These are phyloP conservation scores for Pyronema omphalodes DNA, from an alignment of 495 filamentous ascomycete genomes.

Conservation along the genomic window DNA sequence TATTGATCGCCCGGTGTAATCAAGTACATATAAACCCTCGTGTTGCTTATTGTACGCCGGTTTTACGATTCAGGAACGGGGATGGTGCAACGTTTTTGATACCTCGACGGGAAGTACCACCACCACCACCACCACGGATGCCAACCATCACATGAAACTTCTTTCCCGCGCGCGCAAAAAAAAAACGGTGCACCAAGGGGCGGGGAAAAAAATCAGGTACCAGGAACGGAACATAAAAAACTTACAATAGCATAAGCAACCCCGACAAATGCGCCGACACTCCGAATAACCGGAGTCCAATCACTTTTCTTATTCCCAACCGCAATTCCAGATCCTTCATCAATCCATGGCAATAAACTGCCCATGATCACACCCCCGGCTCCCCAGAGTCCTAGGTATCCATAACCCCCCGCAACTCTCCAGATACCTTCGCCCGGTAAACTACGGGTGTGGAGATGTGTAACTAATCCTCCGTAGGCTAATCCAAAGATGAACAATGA, in stretches of 20 bases:
- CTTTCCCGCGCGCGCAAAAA: no score
- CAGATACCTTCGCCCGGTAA: slow-evolving; percentile 31
- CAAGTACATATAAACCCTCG: no score
- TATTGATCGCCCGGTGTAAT: no score
- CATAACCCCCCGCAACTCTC: slow-evolving; percentile 34
- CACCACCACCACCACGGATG: no score
- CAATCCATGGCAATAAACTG: slow-evolving; percentile 66
- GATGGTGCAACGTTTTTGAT: no score
- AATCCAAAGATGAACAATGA: slow-evolving; percentile 68
- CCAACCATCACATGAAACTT: no score
- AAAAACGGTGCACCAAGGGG: no score
- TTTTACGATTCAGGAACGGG: no score
- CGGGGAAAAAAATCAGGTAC: neutral
- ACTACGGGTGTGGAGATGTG: slow-evolving; percentile 58
- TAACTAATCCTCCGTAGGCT: slow-evolving; percentile 67
- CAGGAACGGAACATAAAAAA: no score
- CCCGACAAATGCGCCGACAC: slow-evolving; percentile 84
- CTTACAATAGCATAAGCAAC: slow-evolving; percentile 91
- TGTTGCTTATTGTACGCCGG: no score
- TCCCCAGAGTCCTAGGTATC: slow-evolving; percentile 67
- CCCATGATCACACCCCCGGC: slow-evolving; percentile 57
- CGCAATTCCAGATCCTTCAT: slow-evolving; percentile 31
- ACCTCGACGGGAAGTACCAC: no score
- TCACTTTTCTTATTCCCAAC: slow-evolving; percentile 33
- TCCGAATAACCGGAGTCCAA: slow-evolving; percentile 68